Evolutionary conservation across 2,329 filamentous ascomycete species (phyloP).

Genomic region (Nigrograna mackinnonii): DNA sequence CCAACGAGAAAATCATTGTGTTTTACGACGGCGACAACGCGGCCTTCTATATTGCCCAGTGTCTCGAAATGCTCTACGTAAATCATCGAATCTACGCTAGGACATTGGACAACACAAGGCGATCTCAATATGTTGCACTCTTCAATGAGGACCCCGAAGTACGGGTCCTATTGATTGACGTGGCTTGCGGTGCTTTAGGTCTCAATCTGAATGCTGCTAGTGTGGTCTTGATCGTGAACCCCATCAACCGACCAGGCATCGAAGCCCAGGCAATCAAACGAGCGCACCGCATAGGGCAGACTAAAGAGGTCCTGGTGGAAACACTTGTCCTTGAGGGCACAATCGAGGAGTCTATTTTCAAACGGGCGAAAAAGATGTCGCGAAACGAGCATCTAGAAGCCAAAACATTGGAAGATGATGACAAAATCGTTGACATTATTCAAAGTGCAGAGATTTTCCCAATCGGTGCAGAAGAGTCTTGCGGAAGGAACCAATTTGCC

Average conservation of each 20-base stretch:
- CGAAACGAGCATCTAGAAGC: constrained; percentile 59
- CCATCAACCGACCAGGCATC: constrained; percentile 80
- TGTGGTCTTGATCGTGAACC: constrained; percentile 85
- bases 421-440: constrained; percentile 61
- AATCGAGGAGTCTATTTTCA: constrained; percentile 82
- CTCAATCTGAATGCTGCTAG: constrained; percentile 84
- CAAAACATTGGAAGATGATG: constrained; percentile 62
- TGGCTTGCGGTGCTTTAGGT: constrained; percentile 86
- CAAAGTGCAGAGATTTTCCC: constrained; percentile 57
- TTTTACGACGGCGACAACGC: constrained; percentile 87
- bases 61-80: constrained; percentile 72
- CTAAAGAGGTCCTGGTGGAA: constrained; percentile 77
- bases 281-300: constrained; percentile 85
- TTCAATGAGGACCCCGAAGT: constrained; percentile 74
- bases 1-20: constrained; percentile 81
- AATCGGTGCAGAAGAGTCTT: constrained; percentile 36
- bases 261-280: constrained; percentile 92
- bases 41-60: constrained; percentile 82
- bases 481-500: constrained; percentile 44
- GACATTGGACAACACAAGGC: constrained; percentile 61
- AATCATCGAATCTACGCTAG: constrained; percentile 70
- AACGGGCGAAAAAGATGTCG: constrained; percentile 75
- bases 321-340: constrained; percentile 80
- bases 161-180: constrained; percentile 85
- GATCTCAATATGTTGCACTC: constrained; percentile 74